Evolutionary conservation across 2,329 filamentous ascomycete species (phyloP), one percentile per base, ranked within the genome.

Genomic region (Paracorniculantispora psalliotae): DNA sequence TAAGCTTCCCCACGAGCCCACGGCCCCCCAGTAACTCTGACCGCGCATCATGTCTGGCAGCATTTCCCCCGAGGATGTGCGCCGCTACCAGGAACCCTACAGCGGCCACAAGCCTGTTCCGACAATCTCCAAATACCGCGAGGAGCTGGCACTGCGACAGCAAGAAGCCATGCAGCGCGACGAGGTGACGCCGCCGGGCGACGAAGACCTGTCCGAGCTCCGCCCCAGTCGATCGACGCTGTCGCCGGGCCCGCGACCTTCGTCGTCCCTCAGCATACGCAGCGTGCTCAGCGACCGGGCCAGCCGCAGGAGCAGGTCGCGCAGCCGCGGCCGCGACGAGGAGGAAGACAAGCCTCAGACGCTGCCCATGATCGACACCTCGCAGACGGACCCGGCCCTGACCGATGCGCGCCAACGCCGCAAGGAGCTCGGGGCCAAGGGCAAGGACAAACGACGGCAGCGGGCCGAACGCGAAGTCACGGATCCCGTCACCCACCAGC

Each of bases 401-500:
- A 63, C 73, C 30, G 75, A 80, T 53, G 74, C 77, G 2, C 79
- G 73, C 63, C 70, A 78, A 60, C 77, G 79, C 66, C 75, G 78
- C 25, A 81, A 80, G 59, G 71, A 74, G 8, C 76, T 79, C 67
- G 46, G 54, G 10, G 12, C 46, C 33, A 57, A 57, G 46, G 35
- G 33, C 56, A 79, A 81, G 64, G 77, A 76, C 59, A 70, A 65
- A 12, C 75, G 74, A 52, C 69, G 72, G 49, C 75, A 78, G 52
- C 74, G 75, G 46, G 77, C 74, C n/a, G 77, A 79, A n/a, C 75
- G 80, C 61, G 79, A 88, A 67, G 87, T 90, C 49, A 90, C 87
- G 1, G 88, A 91, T 66, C 87, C 87, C 0, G 80, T 90, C 41
- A 91, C 88, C 1, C 88, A 90, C 71, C 76, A 90, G 2, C 86